Evolutionary conservation across 148 eudicot genomes (phyloP).

Genomic region (Rhododendron henanense): DNA sequence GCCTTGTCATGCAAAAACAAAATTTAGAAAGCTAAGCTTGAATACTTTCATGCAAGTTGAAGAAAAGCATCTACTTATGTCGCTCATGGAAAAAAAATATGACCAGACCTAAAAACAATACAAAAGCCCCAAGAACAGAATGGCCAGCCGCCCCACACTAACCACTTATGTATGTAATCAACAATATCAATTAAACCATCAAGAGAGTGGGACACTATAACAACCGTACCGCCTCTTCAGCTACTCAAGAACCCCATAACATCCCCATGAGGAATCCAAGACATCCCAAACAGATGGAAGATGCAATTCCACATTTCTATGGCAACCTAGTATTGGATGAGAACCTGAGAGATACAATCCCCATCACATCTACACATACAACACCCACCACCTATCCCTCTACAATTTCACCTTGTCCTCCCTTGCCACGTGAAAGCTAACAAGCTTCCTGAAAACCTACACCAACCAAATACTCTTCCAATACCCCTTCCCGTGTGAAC

Average conservation of each 20-base stretch:
- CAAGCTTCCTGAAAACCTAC: neutral
- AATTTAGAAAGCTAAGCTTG: neutral
- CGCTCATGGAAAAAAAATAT: neutral
- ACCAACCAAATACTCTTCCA: neutral
- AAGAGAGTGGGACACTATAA: neutral
- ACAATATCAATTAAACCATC: neutral
- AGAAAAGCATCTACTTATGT: neutral
- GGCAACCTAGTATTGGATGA: too few species aligned
- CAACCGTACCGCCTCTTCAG: neutral
- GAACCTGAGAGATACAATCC: neutral
- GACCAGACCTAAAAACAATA: neutral
- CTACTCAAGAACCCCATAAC: too few species aligned
- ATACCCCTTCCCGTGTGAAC: neutral
- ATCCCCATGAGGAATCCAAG: too few species aligned
- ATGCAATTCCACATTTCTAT: too few species aligned
- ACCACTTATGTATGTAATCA: neutral
- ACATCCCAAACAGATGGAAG: too few species aligned
- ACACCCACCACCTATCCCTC: neutral
- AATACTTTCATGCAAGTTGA: neutral
- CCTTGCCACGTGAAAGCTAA: neutral
- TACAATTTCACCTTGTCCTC: neutral
- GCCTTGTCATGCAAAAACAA: neutral
- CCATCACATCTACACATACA: neutral
- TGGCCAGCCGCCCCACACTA: neutral
- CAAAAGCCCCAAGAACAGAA: neutral